Conservation (phyloP, 2,329 filamentous ascomycete genomes). For the Colletotrichum coccodes region DNA sequence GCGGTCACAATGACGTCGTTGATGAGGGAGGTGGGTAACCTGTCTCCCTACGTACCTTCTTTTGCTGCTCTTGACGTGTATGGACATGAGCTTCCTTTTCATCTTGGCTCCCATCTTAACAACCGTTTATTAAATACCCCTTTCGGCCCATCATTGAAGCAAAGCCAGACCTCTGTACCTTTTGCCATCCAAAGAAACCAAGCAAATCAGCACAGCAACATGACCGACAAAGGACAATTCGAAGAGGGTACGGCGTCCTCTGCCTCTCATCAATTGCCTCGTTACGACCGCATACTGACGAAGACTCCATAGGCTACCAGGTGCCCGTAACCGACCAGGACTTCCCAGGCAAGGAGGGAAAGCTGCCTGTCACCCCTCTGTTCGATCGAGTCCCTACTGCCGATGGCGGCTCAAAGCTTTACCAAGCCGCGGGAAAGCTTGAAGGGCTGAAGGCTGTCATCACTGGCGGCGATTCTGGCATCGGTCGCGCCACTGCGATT, state of each 20-base stretch:
- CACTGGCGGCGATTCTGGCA: slow-evolving; percentile 83
- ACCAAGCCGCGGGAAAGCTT: slow-evolving; percentile 81
- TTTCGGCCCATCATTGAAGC: too few species aligned
- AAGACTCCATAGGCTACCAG: slow-evolving; percentile 43
- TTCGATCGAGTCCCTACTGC: slow-evolving; percentile 74
- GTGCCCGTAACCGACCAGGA: slow-evolving; percentile 52
- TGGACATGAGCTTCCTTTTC: not conserved
- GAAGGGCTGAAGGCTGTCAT: slow-evolving; percentile 80
- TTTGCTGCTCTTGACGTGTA: slow-evolving; percentile 5
- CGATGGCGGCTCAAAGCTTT: slow-evolving; percentile 74
- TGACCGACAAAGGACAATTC: slow-evolving; percentile 35
- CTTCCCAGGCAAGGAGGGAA: slow-evolving; percentile 54
- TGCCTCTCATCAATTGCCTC: too few species aligned
- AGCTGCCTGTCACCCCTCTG: slow-evolving; percentile 66
- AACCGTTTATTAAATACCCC: not conserved
- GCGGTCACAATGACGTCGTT: slow-evolving; percentile 33
- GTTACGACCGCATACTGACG: not conserved
- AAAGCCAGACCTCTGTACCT: too few species aligned
- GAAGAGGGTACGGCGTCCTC: slow-evolving; percentile 26
- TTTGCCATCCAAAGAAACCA: not conserved
- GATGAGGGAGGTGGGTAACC: slow-evolving; percentile 30
- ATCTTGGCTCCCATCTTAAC: not conserved
- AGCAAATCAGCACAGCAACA: not conserved
- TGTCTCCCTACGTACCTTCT: not conserved
- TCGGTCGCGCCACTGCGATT: slow-evolving; percentile 79